Percentiles rank a stretch among this genome's conserved stretches.
These are phyloP conservation scores for Metarhizium sp. DNA, from an alignment of 2,329 filamentous ascomycete species.

Conservation along the genomic window DNA sequence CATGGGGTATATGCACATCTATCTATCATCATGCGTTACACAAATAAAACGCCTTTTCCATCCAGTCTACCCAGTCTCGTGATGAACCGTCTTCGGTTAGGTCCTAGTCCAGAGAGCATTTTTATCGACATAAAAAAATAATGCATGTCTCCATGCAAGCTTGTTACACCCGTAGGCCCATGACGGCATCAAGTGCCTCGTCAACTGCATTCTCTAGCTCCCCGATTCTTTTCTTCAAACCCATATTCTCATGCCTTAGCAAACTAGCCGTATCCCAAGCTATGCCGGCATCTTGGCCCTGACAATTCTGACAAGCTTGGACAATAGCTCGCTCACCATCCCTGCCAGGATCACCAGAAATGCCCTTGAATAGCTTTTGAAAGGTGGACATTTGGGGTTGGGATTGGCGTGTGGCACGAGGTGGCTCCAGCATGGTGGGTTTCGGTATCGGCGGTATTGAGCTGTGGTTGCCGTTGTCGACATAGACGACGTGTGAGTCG, in stretches of 20 bases:
- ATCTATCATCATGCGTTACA: background rate
- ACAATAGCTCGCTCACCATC: constrained; percentile 11
- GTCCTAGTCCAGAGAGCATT: background rate
- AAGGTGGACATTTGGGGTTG: constrained; percentile 25
- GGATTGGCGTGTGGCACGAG: constrained; percentile 25
- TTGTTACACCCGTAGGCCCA: constrained; percentile 28
- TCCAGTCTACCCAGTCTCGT: background rate
- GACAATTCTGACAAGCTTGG: constrained; percentile 43
- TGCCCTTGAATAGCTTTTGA: constrained; percentile 33
- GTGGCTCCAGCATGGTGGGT: constrained; percentile 14
- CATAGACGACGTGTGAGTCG: constrained; percentile 13
- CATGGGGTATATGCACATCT: background rate
- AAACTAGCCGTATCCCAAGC: constrained; percentile 58
- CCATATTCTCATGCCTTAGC: constrained; percentile 52
- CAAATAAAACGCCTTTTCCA: background rate
- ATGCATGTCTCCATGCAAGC: background rate
- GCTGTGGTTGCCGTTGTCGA: constrained; percentile 11
- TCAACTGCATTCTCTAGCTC: constrained; percentile 52
- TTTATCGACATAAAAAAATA: background rate
- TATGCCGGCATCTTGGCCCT: constrained; percentile 46
- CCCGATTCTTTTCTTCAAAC: constrained; percentile 48
- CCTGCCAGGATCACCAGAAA: constrained; percentile 24
- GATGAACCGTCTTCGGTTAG: background rate
- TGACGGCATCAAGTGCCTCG: constrained; percentile 49
- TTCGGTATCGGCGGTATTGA: constrained; percentile 13